Conservation (phyloP, 768 basidiomycete genomes). For the Vararia minispora region DNA sequence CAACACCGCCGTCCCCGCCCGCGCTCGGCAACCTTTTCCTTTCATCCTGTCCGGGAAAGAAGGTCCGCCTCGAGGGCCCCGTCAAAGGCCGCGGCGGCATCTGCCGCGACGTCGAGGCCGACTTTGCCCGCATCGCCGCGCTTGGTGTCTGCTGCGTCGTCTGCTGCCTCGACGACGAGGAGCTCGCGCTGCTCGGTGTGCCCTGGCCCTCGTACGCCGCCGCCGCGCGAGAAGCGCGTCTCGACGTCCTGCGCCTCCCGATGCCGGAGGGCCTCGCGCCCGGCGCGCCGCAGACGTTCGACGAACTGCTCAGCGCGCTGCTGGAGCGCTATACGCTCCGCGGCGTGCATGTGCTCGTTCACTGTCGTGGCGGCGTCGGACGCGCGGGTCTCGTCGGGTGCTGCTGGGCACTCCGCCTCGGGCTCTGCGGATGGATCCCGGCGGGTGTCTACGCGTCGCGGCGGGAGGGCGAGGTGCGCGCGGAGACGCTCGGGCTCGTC, state of each 20-base stretch:
- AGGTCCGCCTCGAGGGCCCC: slow-evolving; percentile 68
- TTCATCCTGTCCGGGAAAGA: slow-evolving; percentile 96
- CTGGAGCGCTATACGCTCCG: slow-evolving; percentile 63
- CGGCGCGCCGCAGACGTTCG: slow-evolving; percentile 40
- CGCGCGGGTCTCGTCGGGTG: slow-evolving; percentile 87
- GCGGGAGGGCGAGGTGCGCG: slow-evolving; percentile 20
- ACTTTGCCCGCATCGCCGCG: slow-evolving; percentile 63
- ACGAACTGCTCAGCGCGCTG: slow-evolving; percentile 52
- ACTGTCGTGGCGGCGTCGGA: slow-evolving; percentile 92
- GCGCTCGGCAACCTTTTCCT: slow-evolving; percentile 76
- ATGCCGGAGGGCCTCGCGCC: slow-evolving; percentile 88
- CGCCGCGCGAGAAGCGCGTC: slow-evolving; percentile 47
- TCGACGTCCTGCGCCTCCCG: slow-evolving; percentile 79
- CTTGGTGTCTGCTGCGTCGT: slow-evolving; percentile 73
- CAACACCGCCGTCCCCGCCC: slow-evolving; percentile 5
- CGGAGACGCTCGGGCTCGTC: slow-evolving; percentile 52
- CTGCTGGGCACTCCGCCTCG: slow-evolving; percentile 88
- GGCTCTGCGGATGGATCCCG: slow-evolving; percentile 60
- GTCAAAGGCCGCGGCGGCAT: slow-evolving; percentile 73
- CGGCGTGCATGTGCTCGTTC: slow-evolving; percentile 66
- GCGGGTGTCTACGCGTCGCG: not conserved
- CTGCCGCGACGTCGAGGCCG: slow-evolving; percentile 69
- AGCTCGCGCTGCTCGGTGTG: slow-evolving; percentile 77
- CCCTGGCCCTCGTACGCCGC: slow-evolving; percentile 71
- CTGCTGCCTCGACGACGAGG: slow-evolving; percentile 80